These are phyloP conservation scores for Colletotrichum theobromicola DNA, from an alignment of 2,329 filamentous ascomycete species.

Conservation along the genomic window DNA sequence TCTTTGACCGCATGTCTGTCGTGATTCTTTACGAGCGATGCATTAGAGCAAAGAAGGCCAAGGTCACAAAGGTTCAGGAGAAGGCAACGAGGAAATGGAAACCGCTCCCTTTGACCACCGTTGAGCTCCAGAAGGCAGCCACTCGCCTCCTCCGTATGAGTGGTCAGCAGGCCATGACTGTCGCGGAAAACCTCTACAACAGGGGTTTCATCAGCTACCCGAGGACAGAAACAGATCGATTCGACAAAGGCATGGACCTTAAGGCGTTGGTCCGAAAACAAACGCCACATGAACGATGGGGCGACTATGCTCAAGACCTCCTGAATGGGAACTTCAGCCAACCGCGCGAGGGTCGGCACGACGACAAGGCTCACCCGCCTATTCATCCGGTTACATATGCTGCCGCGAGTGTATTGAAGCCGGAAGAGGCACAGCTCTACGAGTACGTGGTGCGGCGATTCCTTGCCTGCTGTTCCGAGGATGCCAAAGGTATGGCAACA, in stretches of 20 bases:
- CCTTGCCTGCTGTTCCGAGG: constrained; percentile 93
- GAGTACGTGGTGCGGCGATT: constrained; percentile 93
- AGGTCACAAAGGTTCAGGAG: constrained; percentile 83
- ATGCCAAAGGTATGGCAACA: constrained; percentile 85
- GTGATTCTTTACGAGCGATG: constrained; percentile 87
- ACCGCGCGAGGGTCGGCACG: constrained; percentile 83
- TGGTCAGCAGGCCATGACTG: constrained; percentile 87
- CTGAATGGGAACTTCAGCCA: constrained; percentile 78
- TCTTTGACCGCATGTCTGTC: constrained; percentile 87
- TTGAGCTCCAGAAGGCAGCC: constrained; percentile 95
- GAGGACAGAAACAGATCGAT: constrained; percentile 95
- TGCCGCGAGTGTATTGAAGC: constrained; percentile 64
- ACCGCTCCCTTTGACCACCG: constrained; percentile 90
- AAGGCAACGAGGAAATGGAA: constrained; percentile 96
- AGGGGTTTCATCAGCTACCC: constrained; percentile 98
- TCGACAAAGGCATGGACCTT: constrained; percentile 88
- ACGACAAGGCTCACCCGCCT: constrained; percentile 96
- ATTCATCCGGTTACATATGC: constrained; percentile 96
- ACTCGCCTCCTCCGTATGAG: constrained; percentile 89
- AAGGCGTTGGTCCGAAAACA: constrained; percentile 83
- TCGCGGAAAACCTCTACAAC: constrained; percentile 88
- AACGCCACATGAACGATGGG: constrained; percentile 77
- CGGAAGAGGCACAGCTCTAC: constrained; percentile 79
- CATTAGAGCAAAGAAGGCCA: constrained; percentile 75
- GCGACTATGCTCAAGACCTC: constrained; percentile 77